A percentile compares a stretch with the other conserved stretches of the same genome.
Evolutionary conservation across 495 filamentous ascomycete species (phyloP).

Genomic region (Xylaria nigripes): DNA sequence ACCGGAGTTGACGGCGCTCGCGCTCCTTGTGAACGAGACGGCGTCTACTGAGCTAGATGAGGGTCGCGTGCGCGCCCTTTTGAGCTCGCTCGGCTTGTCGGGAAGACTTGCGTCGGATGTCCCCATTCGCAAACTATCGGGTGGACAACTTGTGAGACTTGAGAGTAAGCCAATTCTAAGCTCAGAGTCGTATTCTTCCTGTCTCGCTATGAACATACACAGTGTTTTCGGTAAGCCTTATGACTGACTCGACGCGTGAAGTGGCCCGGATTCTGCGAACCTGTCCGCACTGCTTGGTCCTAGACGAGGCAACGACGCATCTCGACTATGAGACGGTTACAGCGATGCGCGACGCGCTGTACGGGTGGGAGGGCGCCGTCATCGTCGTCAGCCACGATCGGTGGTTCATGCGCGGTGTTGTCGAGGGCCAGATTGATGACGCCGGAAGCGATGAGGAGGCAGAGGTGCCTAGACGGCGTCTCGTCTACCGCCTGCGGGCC

Average conservation of each 20-base stretch:
- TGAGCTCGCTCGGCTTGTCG: constrained; percentile 56
- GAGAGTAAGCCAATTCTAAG: constrained; percentile 29
- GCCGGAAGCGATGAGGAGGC: constrained; percentile 40
- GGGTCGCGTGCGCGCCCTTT: constrained; percentile 51
- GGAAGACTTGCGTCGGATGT: constrained; percentile 62
- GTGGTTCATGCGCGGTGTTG: constrained; percentile 59
- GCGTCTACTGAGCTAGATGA: constrained; percentile 46
- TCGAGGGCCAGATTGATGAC: constrained; percentile 56
- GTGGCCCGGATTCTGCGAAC: constrained; percentile 60
- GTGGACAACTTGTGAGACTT: constrained; percentile 72
- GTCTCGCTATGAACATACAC: background rate
- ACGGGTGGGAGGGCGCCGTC: constrained; percentile 60
- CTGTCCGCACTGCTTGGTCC: constrained; percentile 62
- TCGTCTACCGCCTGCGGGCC: constrained; percentile 51
- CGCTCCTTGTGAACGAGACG: constrained; percentile 43
- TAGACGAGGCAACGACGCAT: constrained; percentile 84
- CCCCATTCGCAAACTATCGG: constrained; percentile 58
- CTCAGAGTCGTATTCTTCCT: background rate
- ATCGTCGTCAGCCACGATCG: constrained; percentile 70
- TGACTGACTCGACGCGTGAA: background rate
- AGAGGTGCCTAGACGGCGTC: constrained; percentile 36
- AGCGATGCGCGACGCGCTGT: constrained; percentile 56
- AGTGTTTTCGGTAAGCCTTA: background rate
- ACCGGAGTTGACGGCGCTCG: constrained; percentile 52
- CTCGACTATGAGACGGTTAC: constrained; percentile 69